Evolutionary conservation across 2,329 filamentous ascomycete genomes (phyloP).

Genomic region (Coleophoma cylindrospora): DNA sequence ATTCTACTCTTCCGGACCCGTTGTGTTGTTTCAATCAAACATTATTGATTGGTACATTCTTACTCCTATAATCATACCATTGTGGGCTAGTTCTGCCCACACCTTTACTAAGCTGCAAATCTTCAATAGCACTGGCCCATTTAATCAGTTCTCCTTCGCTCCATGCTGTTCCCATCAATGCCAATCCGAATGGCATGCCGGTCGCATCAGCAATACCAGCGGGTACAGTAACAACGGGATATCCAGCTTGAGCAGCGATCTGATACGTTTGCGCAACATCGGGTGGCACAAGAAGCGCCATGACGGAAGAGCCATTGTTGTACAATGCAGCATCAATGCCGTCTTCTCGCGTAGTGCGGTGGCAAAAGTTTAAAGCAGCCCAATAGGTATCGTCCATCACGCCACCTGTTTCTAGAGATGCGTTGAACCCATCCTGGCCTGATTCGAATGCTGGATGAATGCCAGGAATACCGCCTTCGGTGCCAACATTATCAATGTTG

Average conservation of each 20-base stretch:
- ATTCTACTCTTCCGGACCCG: too few species aligned
- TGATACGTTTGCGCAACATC: slow-evolving; percentile 65
- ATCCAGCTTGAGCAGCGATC: slow-evolving; percentile 70
- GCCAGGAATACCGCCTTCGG: slow-evolving; percentile 60
- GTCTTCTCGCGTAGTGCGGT: slow-evolving; percentile 50
- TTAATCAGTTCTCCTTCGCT: slow-evolving; percentile 51
- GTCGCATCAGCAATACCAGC: slow-evolving; percentile 47
- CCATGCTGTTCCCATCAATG: slow-evolving; percentile 57
- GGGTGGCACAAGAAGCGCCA: slow-evolving; percentile 63
- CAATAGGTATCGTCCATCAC: slow-evolving; percentile 60
- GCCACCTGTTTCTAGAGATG: slow-evolving; percentile 56
- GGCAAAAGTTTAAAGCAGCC: slow-evolving; percentile 59
- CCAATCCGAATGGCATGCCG: slow-evolving; percentile 58
- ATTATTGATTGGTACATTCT: slow-evolving; percentile 35
- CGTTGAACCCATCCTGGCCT: slow-evolving; percentile 68
- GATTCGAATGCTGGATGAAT: slow-evolving; percentile 60
- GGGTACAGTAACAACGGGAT: slow-evolving; percentile 67
- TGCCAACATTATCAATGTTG: slow-evolving; percentile 58
- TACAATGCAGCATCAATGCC: slow-evolving; percentile 66
- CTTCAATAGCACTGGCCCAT: slow-evolving; percentile 60
- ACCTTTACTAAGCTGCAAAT: slow-evolving; percentile 38
- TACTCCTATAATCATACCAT: slow-evolving; percentile 46
- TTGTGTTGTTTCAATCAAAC: slow-evolving; percentile 2
- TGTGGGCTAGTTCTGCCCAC: slow-evolving; percentile 41
- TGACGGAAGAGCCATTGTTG: slow-evolving; percentile 37